Percentiles rank a stretch among this genome's conserved stretches.
Conservation (phyloP, 176 grass and related monocot species). For the Canna indica region DNA sequence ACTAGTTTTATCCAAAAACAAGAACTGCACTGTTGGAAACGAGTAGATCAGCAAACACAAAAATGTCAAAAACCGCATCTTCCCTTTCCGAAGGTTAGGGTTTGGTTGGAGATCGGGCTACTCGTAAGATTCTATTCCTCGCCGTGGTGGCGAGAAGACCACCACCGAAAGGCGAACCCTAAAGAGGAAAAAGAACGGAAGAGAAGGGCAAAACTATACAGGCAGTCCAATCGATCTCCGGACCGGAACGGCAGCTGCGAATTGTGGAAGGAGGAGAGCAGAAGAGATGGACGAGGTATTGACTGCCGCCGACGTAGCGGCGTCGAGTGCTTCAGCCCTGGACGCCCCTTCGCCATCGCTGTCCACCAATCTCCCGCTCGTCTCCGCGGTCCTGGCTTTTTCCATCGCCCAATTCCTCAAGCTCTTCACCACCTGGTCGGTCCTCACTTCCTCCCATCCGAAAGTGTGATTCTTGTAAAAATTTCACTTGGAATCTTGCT, state of each 20-base stretch:
- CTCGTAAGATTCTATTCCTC: neutral
- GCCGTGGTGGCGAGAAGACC: neutral
- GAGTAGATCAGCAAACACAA: neutral
- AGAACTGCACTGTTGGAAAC: neutral
- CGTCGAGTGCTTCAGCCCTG: conserved; percentile 19
- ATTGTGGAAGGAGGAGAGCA: neutral
- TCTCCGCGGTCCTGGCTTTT: conserved; percentile 61
- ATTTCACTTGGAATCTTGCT: conserved; percentile 10
- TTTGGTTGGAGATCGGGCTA: neutral
- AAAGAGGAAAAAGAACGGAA: neutral
- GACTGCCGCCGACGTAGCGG: conserved; percentile 31
- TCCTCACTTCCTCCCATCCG: conserved; percentile 10
- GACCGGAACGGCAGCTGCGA: neutral
- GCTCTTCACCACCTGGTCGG: conserved; percentile 74
- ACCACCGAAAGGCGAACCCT: neutral
- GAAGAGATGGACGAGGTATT: conserved; percentile 56
- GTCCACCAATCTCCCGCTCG: conserved; percentile 57
- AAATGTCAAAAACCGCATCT: neutral
- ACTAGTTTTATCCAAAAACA: too few species aligned
- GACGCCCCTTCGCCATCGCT: conserved; percentile 10
- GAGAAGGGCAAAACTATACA: neutral
- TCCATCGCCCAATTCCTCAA: conserved; percentile 64
- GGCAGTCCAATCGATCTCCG: neutral
- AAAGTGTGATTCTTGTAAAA: neutral
- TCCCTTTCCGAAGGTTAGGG: neutral